These are phyloP conservation scores for Taxawa tesnikishii DNA, from an alignment of 2,329 filamentous ascomycete genomes.

Conservation along the genomic window DNA sequence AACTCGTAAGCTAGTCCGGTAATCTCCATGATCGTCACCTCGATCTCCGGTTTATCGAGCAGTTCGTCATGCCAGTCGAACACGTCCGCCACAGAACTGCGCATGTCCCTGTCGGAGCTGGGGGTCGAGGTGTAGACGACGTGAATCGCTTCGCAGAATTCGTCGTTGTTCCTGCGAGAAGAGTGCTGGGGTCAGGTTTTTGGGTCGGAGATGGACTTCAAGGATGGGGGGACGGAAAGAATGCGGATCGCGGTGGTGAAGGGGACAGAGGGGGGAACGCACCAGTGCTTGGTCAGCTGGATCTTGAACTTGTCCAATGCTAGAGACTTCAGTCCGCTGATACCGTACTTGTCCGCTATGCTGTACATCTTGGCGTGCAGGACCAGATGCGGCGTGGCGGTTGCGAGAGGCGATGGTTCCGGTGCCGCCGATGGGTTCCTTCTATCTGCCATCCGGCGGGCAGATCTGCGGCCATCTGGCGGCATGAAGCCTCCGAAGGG, in stretches of 20 bases:
- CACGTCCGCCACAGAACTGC: too few relatives aligned
- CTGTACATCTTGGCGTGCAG: conserved; percentile 16
- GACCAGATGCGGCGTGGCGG: too few relatives aligned
- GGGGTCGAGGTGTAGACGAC: conserved; percentile 16
- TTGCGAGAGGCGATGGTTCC: too few relatives aligned
- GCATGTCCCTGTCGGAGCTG: conserved; percentile 17
- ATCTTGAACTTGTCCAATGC: conserved; percentile 15
- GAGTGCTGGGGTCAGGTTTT: too few relatives aligned
- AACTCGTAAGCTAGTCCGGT: conserved; percentile 17
- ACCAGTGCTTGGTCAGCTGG: conserved; percentile 12
- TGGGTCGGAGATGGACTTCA: too few relatives aligned
- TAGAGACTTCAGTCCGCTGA: conserved; percentile 13
- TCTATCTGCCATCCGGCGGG: conserved; percentile 20
- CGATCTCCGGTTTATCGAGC: conserved; percentile 16
- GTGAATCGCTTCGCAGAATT: conserved; percentile 18
- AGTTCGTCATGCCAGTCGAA: too few relatives aligned
- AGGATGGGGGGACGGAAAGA: too few relatives aligned
- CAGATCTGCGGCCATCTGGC: too few relatives aligned
- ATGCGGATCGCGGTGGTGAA: too few relatives aligned
- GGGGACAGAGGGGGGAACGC: too few relatives aligned
- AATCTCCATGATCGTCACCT: conserved; percentile 15
- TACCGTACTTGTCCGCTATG: conserved; percentile 13
- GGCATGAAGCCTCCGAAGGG: too few relatives aligned
- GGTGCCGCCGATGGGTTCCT: conserved; percentile 8
- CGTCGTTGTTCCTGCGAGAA: too few relatives aligned